Base-by-base conservation (phyloP, 2,329 filamentous ascomycete species). In the Fusarium fujikuroi region DNA sequence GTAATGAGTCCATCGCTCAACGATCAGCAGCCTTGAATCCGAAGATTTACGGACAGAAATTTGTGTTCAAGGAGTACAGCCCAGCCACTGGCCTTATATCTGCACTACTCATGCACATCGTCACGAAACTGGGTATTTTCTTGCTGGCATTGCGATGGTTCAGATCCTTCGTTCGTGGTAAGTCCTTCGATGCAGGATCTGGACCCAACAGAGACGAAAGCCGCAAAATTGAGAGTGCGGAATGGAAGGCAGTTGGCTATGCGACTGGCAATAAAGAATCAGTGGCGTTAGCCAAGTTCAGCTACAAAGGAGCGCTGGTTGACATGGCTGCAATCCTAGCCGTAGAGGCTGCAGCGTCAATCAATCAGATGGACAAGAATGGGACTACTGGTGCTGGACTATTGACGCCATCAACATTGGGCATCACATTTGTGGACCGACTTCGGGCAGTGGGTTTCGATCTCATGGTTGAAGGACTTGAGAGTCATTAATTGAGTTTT, bases 271-370 rank as follows among this genome's bases (percentile, higher is more conserved):
- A 18, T 7, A 30, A 23, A 23, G n/a, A 19, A 0, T 21, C 30
- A 36, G 37, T 50, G 36, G 56, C 18, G 18, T 30, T 43, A 16
- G 58, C 58, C 12, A 23, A 19, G 21, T 62, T 62, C 32, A 30
- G n/a, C 16, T 52, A 50, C 9, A 18, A n/a, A 7, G 56, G 56
- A 25, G 44, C 44, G 2, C n/a, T 62, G 12, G 57, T 52, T 12
- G 37, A 52, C 10, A 64, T 64, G 61, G 61, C 30, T n/a, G 57
- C 37, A 18, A 44, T 52, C 28, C 15, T 64, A 39, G 61, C 57
- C 5, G 36, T 43, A 9, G 44, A 53, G 5, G 23, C 37, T 43
- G 37, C 32, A 37, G 44, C n/a, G 2, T 5, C 44, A 2, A 62
- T 62, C 1, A 39, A 25, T 3, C 39, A 34, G 5, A 9, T 56